Evolutionary conservation across 495 filamentous ascomycete species (phyloP).

Genomic region (Trichoderma gamsii): DNA sequence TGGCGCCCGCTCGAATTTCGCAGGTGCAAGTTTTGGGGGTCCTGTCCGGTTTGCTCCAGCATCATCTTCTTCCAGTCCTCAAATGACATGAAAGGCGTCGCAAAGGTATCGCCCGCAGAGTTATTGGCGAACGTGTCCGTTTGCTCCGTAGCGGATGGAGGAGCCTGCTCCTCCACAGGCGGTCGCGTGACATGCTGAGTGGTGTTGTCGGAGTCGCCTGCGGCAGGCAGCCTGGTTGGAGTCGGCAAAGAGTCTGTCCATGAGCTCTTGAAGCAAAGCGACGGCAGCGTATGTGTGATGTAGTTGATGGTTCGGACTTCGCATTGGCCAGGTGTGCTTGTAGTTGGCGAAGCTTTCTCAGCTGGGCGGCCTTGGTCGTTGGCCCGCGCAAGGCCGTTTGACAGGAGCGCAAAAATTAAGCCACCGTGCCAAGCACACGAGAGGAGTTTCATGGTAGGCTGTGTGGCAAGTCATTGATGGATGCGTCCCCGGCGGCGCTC

Average conservation of each 20-base stretch:
- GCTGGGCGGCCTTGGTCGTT: neutral
- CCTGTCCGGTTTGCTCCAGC: slow-evolving; percentile 78
- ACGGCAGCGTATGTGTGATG: slow-evolving; percentile 70
- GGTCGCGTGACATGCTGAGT: neutral
- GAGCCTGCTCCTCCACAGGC: neutral
- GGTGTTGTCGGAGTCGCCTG: slow-evolving; percentile 15
- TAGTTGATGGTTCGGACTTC: slow-evolving; percentile 68
- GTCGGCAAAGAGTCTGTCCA: slow-evolving; percentile 29
- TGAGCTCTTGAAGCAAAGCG: slow-evolving; percentile 61
- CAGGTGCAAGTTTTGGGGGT: slow-evolving; percentile 63
- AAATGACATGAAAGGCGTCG: slow-evolving; percentile 90
- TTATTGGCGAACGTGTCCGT: slow-evolving; percentile 15
- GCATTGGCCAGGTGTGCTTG: slow-evolving; percentile 33
- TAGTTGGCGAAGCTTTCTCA: neutral
- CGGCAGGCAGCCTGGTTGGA: slow-evolving; percentile 19
- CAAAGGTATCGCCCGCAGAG: slow-evolving; percentile 44
- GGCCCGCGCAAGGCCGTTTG: neutral
- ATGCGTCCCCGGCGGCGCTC: neutral
- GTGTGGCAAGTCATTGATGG: neutral
- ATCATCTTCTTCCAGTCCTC: slow-evolving; percentile 98
- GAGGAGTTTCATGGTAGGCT: neutral
- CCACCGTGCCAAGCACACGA: slow-evolving; percentile 3
- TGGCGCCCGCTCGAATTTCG: slow-evolving; percentile 37
- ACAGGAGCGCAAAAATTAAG: neutral
- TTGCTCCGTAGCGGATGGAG: neutral